Percentiles rank a stretch among this genome's conserved stretches.
Conservation (phyloP, 192 early-diverging fungal species). For the Radiomyces spectabilis region DNA sequence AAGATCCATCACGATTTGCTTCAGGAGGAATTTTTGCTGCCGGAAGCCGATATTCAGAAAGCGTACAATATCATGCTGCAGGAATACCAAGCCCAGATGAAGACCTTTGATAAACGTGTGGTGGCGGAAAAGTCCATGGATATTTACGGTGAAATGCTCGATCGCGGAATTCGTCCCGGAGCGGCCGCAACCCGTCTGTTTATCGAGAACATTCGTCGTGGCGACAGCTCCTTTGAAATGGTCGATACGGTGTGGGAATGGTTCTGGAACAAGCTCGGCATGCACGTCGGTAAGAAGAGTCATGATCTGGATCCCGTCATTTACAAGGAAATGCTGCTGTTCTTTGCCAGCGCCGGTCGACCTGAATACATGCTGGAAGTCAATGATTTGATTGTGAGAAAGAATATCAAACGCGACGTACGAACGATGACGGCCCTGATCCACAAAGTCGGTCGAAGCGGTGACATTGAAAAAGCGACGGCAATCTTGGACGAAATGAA, state of each 20-base stretch:
- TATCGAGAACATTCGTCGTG: constrained; percentile 10
- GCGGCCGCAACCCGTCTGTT: constrained; percentile 21
- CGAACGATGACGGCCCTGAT: constrained; percentile 25
- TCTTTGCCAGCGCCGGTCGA: constrained; percentile 18
- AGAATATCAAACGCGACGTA: constrained; percentile 10
- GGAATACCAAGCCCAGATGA: constrained; percentile 2
- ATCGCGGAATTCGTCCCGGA: constrained; percentile 51
- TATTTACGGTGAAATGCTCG: constrained; percentile 54
- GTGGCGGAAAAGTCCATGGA: constrained; percentile 49
- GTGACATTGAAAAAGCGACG: constrained; percentile 18
- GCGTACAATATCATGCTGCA: constrained; percentile 14
- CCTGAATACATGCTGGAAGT: constrained; percentile 24
- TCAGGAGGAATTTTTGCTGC: constrained; percentile 2
- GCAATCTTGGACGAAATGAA: constrained; percentile 26
- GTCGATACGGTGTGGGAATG: constrained; percentile 25
- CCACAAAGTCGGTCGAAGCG: constrained; percentile 19
- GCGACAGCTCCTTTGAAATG: not conserved
- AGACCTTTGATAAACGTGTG: not conserved
- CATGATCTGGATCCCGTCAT: constrained; percentile 9
- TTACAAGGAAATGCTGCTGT: constrained; percentile 21
- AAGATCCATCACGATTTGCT: constrained; percentile 14
- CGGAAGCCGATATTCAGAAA: constrained; percentile 5
- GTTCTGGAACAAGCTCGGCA: constrained; percentile 20
- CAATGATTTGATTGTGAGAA: constrained; percentile 22
- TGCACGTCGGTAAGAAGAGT: constrained; percentile 2